A percentile compares a stretch with the other conserved stretches of the same genome.
Conservation (phyloP, 2,329 filamentous ascomycete genomes). For the Aspergillus cejpii region DNA sequence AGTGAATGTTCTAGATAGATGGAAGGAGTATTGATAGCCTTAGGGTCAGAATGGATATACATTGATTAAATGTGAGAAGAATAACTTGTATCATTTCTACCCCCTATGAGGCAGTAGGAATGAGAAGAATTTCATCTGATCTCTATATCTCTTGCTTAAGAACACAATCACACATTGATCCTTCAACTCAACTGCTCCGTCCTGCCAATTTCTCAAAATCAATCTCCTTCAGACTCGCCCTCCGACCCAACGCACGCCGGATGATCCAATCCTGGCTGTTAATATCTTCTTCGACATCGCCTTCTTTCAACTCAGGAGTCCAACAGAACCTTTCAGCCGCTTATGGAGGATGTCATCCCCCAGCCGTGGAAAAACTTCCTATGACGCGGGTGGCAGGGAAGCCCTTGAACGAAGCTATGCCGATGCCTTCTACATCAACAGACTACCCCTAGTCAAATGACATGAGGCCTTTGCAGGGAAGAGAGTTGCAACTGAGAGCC, state of each 20-base stretch:
- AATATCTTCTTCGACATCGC: constrained; percentile 31
- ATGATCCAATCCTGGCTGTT: constrained; percentile 42
- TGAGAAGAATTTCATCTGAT: too few relatives aligned
- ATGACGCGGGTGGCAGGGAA: too few relatives aligned
- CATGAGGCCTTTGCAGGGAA: neutral
- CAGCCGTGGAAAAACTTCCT: constrained; percentile 49
- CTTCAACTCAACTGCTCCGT: constrained; percentile 33
- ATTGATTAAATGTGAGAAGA: neutral
- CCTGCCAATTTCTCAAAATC: constrained; percentile 28
- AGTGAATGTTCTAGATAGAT: neutral
- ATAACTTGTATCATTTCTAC: too few relatives aligned
- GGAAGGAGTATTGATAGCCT: neutral
- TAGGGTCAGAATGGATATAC: neutral
- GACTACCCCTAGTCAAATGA: neutral
- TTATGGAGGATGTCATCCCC: constrained; percentile 44
- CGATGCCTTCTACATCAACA: too few relatives aligned
- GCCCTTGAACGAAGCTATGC: constrained; percentile 52
- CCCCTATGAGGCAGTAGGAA: too few relatives aligned
- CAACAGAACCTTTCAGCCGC: constrained; percentile 32
- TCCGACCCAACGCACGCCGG: constrained; percentile 33
- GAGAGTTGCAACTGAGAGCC: constrained; percentile 1
- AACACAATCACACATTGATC: constrained; percentile 18
- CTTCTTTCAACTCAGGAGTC: constrained; percentile 30
- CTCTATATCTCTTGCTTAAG: neutral
- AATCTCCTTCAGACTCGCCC: constrained; percentile 25